These are phyloP conservation scores for Aspergillus flavus DNA, from an alignment of 2,329 filamentous ascomycete genomes.

Conservation along the genomic window DNA sequence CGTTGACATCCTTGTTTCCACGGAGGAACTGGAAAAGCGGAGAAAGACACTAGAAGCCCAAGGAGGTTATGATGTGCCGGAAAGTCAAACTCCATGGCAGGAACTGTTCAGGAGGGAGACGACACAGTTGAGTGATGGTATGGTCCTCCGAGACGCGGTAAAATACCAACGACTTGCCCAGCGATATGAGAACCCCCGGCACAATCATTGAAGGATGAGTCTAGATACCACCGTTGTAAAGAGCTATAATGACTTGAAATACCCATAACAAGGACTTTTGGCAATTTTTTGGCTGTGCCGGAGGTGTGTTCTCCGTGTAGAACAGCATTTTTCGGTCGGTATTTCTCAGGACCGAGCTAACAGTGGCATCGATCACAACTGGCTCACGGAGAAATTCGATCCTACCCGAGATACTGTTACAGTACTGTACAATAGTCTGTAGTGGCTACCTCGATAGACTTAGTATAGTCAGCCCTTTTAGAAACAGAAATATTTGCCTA, in stretches of 20 bases:
- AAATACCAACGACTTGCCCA: constrained; percentile 54
- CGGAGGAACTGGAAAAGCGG: constrained; percentile 46
- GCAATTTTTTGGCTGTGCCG: background rate
- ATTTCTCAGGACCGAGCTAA: background rate
- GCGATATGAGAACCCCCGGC: constrained; percentile 41
- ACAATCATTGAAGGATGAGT: constrained; percentile 45
- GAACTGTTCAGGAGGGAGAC: constrained; percentile 53
- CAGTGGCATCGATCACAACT: background rate
- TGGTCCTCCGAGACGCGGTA: constrained; percentile 50
- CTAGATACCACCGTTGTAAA: background rate
- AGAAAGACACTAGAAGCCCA: constrained; percentile 40
- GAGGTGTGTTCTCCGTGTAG: background rate
- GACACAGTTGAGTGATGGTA: constrained; percentile 49
- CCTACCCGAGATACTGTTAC: background rate
- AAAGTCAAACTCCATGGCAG: constrained; percentile 55
- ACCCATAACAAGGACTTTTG: background rate
- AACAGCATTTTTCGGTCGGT: background rate
- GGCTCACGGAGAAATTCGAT: background rate
- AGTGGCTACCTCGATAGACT: background rate
- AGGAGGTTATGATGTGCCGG: constrained; percentile 43
- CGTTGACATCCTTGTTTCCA: constrained; percentile 51
- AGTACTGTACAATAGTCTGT: background rate
- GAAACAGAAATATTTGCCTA: background rate
- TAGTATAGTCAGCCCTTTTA: background rate
- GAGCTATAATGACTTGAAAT: background rate